phyloP scores from a whole-genome alignment of 805 yeast genomes.

The Scheffersomyces amazonensis region DNA sequence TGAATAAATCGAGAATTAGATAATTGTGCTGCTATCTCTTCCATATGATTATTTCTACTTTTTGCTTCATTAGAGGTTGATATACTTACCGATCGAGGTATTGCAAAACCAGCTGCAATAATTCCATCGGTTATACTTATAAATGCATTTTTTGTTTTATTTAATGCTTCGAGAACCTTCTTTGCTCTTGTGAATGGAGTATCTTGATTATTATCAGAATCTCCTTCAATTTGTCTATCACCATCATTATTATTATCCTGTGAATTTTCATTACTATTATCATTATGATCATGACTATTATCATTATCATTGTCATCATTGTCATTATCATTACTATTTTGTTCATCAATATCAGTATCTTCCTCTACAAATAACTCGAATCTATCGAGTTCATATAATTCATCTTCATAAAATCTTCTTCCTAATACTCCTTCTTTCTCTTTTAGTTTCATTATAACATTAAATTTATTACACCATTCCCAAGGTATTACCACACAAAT shows the following conservation, averaged over 20 bases:
- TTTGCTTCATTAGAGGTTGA: constrained; percentile 13
- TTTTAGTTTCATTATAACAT: constrained; percentile 50
- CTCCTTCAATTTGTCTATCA: constrained; percentile 15
- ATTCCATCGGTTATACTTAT: constrained; percentile 49
- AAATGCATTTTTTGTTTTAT: constrained; percentile 34
- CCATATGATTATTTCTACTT: constrained; percentile 3
- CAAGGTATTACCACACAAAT: constrained; percentile 72
- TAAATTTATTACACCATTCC: constrained; percentile 80
- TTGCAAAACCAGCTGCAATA: constrained; percentile 57
- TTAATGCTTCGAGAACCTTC: constrained; percentile 7
- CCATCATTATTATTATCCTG: constrained; percentile 6
- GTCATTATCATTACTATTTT: constrained; percentile 1
- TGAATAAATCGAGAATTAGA: background rate
- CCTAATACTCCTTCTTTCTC: constrained; percentile 77
- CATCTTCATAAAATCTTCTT: constrained; percentile 71
- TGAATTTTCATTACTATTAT: constrained; percentile 1
- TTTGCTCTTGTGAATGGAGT: background rate
- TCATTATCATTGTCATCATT: constrained; percentile 5
- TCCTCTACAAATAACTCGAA: constrained; percentile 39
- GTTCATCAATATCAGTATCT: constrained; percentile 6
- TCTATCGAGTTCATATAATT: constrained; percentile 40
- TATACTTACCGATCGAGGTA: constrained; percentile 48
- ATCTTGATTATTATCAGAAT: constrained; percentile 4
- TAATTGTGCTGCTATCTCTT: constrained; percentile 3
- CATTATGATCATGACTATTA: background rate